These are phyloP conservation scores for Gossypium herbaceum DNA, from an alignment of 345 rosid genomes.

Conservation along the genomic window DNA sequence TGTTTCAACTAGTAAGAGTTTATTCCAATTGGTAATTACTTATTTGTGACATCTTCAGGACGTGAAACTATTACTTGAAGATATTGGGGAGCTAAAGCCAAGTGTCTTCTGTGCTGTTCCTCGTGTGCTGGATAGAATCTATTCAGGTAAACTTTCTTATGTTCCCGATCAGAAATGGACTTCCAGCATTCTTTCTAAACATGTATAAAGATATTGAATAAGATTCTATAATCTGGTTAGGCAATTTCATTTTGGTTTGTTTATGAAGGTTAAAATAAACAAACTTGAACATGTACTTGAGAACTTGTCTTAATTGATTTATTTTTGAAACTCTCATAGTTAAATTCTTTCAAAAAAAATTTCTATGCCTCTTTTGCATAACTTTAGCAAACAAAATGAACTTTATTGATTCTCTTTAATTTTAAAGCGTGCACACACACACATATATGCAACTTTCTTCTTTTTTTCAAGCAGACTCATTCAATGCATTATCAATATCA, in stretches of 20 bases:
- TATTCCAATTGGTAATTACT: constrained; percentile 9
- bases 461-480: not conserved
- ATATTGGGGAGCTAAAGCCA: constrained; percentile 85
- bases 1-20: constrained; percentile 11
- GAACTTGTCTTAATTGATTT: not conserved
- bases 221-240: constrained; percentile 4
- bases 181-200: not conserved
- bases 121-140: constrained; percentile 85
- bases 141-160: constrained; percentile 49
- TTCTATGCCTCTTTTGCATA: not conserved
- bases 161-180: not conserved
- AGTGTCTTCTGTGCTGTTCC: constrained; percentile 96
- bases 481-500: not conserved
- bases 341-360: not conserved
- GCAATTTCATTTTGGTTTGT: constrained; percentile 1
- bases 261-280: not conserved
- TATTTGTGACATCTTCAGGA: constrained; percentile 48
- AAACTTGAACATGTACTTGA: not conserved
- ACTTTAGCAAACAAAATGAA: not conserved
- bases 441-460: not conserved
- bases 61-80: constrained; percentile 80
- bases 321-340: not conserved
- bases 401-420: not conserved
- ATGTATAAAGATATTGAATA: not conserved
- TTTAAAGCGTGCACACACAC: not conserved